Evolutionary conservation across 352 stramenopile species (phyloP), one percentile per base, ranked within the genome.

Genomic region (Globisporangium alternatum): DNA sequence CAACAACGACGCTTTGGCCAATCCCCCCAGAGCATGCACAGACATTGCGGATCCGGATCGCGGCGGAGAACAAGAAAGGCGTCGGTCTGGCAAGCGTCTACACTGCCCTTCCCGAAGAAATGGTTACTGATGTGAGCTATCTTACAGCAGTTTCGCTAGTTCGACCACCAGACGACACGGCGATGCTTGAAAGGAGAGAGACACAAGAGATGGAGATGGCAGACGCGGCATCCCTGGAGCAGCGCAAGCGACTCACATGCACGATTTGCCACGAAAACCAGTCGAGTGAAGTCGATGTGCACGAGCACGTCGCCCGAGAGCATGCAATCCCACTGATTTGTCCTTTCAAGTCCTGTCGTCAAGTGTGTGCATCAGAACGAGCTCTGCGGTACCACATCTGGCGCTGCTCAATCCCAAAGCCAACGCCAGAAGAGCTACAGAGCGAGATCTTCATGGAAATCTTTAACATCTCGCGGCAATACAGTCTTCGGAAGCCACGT

Each of bases 311-410:
- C 0, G 84, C 77, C 17, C 78, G 77, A 9, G 55, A 62, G 0
- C 86, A 94, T 54, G 59, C 72, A 0, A 67, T 94, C 8, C 86
- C 86, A 7, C 67, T 94, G 2, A 67, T 91, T n/a, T 94, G 86
- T 66, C 86, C 86, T 9, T 93, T 91, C 56, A 73, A 70, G 7
- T 84, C 75, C 7, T 94, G 86, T 22, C 35, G 69, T 1, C 86
- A 94, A 59, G 67, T 90, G 3, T 93, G 83, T 54, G 83, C 81
- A 6, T 90, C 76, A 0, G 81, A 94, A 28, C 68, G 67, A n/a
- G 75, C 82, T 0, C 69, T 94, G 2, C 81, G 83, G 2, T 94
- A 93, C 48, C 86, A 94, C 37, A 79, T 94, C 7, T 90, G 80
- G 78, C 78, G 82, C 31, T 89, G 75, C 47, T 80, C 83, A 17